A percentile compares a stretch with the other conserved stretches of the same genome.
Evolutionary conservation across 148 eudicot species (phyloP).

Genomic region (Amaranthus palmeri): DNA sequence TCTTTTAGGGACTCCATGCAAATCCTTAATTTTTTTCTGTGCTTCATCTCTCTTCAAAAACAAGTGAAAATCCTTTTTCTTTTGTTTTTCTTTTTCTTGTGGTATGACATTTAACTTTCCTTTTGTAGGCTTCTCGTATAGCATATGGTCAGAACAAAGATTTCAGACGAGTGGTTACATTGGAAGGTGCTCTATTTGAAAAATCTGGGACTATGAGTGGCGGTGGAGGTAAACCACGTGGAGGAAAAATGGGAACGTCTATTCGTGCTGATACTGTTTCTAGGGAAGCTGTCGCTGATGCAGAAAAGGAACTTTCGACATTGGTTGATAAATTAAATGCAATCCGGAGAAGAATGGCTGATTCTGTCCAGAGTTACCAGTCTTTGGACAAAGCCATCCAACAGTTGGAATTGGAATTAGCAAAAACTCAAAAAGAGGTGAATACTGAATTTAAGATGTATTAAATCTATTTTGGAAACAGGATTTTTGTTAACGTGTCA

Average conservation of each 20-base stretch:
- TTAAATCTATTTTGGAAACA: not conserved
- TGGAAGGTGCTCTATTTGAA: constrained; percentile 88
- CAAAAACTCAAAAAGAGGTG: constrained; percentile 87
- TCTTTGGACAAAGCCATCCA: constrained; percentile 53
- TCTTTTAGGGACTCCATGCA: too few relatives aligned
- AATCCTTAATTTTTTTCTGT: too few relatives aligned
- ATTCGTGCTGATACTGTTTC: constrained; percentile 84
- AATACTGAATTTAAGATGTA: not conserved
- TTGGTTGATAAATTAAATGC: constrained; percentile 46
- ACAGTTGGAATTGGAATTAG: constrained; percentile 73
- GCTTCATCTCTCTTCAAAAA: too few relatives aligned
- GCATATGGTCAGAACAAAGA: constrained; percentile 72
- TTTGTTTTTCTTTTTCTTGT: not conserved
- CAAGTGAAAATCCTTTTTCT: too few relatives aligned
- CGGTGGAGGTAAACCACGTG: constrained; percentile 92
- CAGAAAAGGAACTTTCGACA: constrained; percentile 61
- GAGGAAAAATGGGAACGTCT: constrained; percentile 95
- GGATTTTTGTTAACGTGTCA: not conserved
- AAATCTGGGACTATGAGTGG: constrained; percentile 98
- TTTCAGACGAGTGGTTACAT: constrained; percentile 79
- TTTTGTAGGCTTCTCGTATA: constrained; percentile 78
- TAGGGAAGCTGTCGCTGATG: constrained; percentile 65
- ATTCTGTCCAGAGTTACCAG: constrained; percentile 58
- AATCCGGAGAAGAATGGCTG: constrained; percentile 51
- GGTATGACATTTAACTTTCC: not conserved